Conservation (phyloP, 2,329 filamentous ascomycete genomes). For the Pestalotiopsis sp. region DNA sequence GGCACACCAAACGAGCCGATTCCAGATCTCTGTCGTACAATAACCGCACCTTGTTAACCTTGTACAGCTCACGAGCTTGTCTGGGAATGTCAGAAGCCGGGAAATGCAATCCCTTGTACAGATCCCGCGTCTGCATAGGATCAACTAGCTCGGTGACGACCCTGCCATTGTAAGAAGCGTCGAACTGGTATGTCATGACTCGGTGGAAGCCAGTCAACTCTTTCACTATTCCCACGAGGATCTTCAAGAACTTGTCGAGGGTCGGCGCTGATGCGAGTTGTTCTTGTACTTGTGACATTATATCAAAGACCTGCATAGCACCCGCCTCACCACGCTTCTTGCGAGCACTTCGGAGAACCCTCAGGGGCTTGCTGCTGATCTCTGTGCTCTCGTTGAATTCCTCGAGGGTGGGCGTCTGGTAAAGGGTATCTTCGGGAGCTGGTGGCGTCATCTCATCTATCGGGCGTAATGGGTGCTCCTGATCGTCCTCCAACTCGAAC, state of each 20-base stretch:
- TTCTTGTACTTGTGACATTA: conserved; percentile 89
- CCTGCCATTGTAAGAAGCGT: conserved; percentile 76
- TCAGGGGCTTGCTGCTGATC: conserved; percentile 73
- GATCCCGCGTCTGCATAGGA: conserved; percentile 73
- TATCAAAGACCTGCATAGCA: conserved; percentile 87
- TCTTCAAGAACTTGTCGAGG: conserved; percentile 74
- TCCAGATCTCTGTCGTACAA: conserved; percentile 82
- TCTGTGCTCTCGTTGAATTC: conserved; percentile 76
- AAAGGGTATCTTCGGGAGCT: conserved; percentile 71
- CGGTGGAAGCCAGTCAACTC: conserved; percentile 89
- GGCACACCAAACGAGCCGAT: conserved; percentile 80
- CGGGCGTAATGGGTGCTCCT: conserved; percentile 66
- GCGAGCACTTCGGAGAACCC: conserved; percentile 72
- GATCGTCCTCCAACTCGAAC: conserved; percentile 82
- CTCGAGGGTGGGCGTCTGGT: conserved; percentile 70
- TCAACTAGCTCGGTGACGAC: conserved; percentile 88
- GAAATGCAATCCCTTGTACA: conserved; percentile 87
- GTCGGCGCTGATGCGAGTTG: conserved; percentile 73
- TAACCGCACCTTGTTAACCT: conserved; percentile 83
- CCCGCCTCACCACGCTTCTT: conserved; percentile 76
- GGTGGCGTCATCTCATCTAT: conserved; percentile 59
- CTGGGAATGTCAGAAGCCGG: conserved; percentile 84
- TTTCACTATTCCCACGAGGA: conserved; percentile 82
- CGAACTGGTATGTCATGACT: conserved; percentile 93
- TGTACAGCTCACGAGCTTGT: conserved; percentile 86